These are phyloP conservation scores for Cicer yamashitae DNA, from an alignment of 306 rosid species.

Conservation along the genomic window DNA sequence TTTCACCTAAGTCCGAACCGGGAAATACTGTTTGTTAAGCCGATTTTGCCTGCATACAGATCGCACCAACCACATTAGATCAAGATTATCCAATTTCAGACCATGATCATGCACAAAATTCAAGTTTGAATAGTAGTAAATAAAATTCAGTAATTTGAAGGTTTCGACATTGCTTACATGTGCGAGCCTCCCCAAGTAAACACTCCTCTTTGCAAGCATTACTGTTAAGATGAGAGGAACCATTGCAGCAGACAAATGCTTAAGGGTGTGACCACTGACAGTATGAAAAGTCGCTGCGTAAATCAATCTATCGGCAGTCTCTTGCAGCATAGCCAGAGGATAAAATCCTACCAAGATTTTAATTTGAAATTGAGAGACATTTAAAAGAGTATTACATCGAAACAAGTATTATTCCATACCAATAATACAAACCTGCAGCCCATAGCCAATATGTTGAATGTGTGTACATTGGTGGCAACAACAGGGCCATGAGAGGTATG, in stretches of 20 bases:
- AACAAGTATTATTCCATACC: not conserved
- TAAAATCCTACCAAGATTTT: constrained; percentile 66
- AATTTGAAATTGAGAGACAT: constrained; percentile 33
- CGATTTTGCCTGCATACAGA: constrained; percentile 66
- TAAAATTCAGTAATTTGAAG: constrained; percentile 11
- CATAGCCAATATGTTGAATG: constrained; percentile 90
- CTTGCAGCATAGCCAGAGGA: constrained; percentile 87
- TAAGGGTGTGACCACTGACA: constrained; percentile 93
- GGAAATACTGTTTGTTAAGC: constrained; percentile 53
- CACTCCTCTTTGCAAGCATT: constrained; percentile 86
- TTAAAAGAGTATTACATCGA: constrained; percentile 17
- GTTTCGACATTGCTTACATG: constrained; percentile 24
- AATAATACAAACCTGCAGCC: constrained; percentile 78
- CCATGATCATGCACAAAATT: constrained; percentile 22
- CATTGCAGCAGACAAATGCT: constrained; percentile 89
- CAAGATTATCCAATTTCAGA: not conserved
- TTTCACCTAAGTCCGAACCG: constrained; percentile 56
- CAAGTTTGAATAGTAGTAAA: constrained; percentile 1
- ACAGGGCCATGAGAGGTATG: constrained; percentile 81
- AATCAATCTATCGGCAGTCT: constrained; percentile 67
- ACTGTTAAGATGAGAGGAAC: constrained; percentile 77
- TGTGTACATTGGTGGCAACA: constrained; percentile 90
- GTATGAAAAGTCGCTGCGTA: constrained; percentile 66
- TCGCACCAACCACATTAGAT: constrained; percentile 26
- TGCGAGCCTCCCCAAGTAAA: constrained; percentile 60